These are phyloP conservation scores for Pouteria campechiana DNA, from an alignment of 179 eudicot species.

Conservation along the genomic window DNA sequence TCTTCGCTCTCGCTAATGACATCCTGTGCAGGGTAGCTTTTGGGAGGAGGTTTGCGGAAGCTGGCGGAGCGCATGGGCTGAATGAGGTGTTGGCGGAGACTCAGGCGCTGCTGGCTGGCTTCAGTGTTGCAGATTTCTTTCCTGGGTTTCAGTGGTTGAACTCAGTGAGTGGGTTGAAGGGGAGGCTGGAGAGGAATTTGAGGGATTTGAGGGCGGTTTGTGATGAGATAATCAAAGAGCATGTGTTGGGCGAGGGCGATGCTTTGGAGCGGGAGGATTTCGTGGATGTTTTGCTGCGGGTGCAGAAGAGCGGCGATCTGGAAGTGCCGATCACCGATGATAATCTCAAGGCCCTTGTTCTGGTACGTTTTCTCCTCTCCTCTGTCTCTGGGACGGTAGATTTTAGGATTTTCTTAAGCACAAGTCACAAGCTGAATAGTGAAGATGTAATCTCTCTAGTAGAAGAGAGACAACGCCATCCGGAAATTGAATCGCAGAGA, in stretches of 20 bases:
- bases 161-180: constrained; percentile 23
- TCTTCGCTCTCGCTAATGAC: constrained; percentile 32
- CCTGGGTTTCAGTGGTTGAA: constrained; percentile 33
- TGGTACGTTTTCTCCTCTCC: constrained; percentile 15
- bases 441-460: no score
- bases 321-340: constrained; percentile 40
- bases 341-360: constrained; percentile 42
- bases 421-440: no score
- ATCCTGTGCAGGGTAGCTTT: constrained; percentile 32
- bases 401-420: no score
- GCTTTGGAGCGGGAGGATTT: constrained; percentile 13
- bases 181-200: constrained; percentile 27
- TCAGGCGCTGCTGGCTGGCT: constrained; percentile 30
- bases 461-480: no score
- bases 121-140: constrained; percentile 28
- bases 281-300: constrained; percentile 37
- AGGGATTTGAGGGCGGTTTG: constrained; percentile 23
- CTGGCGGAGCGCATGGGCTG: constrained; percentile 1
- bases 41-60: constrained; percentile 25
- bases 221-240: constrained; percentile 23
- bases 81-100: constrained; percentile 28
- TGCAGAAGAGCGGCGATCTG: constrained; percentile 18
- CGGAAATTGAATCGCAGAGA: no score
- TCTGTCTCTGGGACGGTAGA: no score
- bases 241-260: background rate